Percentiles rank a stretch among this genome's conserved stretches.
phyloP scores from a whole-genome alignment of 768 basidiomycete genomes.

The Filobasidium floriforme region DNA sequence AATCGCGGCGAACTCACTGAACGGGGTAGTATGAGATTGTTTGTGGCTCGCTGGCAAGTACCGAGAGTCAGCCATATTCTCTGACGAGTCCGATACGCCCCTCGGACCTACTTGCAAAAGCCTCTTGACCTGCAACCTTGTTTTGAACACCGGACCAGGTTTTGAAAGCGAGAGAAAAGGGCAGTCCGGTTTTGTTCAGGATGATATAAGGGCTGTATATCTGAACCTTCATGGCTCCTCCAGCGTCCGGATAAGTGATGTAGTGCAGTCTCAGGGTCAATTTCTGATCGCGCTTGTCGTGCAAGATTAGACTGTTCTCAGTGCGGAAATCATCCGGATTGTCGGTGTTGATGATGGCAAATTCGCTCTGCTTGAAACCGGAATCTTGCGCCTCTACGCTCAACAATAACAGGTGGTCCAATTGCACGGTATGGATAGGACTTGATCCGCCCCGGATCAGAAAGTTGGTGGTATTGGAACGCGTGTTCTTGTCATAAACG shows the following conservation, averaged over 20 bases:
- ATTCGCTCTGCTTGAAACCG: conserved; percentile 85
- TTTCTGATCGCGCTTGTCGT: conserved; percentile 66
- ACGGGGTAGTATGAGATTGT: conserved; percentile 59
- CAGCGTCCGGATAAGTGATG: conserved; percentile 70
- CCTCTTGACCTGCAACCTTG: conserved; percentile 72
- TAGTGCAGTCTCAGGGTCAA: conserved; percentile 80
- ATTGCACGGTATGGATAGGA: conserved; percentile 91
- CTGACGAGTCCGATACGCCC: too few relatives aligned
- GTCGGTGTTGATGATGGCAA: conserved; percentile 93
- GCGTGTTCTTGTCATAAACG: conserved; percentile 91
- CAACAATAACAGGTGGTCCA: conserved; percentile 77
- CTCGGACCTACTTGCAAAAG: conserved; percentile 53
- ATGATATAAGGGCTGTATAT: conserved; percentile 84
- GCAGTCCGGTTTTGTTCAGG: conserved; percentile 83
- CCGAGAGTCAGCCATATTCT: conserved; percentile 10
- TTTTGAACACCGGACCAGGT: conserved; percentile 55
- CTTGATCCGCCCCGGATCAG: conserved; percentile 85
- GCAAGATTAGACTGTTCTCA: conserved; percentile 63
- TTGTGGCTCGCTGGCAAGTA: background rate
- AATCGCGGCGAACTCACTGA: conserved; percentile 55
- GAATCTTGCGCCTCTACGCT: conserved; percentile 85
- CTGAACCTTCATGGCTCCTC: conserved; percentile 92
- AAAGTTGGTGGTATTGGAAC: conserved; percentile 91
- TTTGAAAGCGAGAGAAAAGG: conserved; percentile 64
- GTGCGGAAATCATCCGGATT: conserved; percentile 78